These are phyloP conservation scores for Ceriops tagal DNA, from an alignment of 345 rosid genomes.

Conservation along the genomic window DNA sequence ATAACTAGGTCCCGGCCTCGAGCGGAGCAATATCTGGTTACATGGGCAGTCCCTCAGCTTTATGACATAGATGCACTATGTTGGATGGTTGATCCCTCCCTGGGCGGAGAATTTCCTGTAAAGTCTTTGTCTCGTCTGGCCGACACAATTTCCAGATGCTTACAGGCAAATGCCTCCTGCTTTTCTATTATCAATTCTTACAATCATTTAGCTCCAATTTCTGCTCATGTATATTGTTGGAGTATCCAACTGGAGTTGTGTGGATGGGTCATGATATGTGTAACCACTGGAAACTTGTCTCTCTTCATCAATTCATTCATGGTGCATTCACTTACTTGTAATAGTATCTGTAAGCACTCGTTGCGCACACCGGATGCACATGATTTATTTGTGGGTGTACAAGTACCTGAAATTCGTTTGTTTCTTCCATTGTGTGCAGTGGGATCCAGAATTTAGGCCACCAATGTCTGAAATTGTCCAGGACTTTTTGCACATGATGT, in stretches of 20 bases:
- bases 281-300: too few relatives aligned
- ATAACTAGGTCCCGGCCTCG: constrained; percentile 59
- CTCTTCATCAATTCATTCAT: too few relatives aligned
- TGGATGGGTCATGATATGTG: too few relatives aligned
- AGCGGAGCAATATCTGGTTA: constrained; percentile 74
- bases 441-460: constrained; percentile 90
- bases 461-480: constrained; percentile 79
- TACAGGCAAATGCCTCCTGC: constrained; percentile 49
- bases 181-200: not conserved
- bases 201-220: not conserved
- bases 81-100: constrained; percentile 78
- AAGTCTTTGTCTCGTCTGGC: constrained; percentile 94
- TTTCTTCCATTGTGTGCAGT: constrained; percentile 35
- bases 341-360: too few relatives aligned
- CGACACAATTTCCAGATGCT: constrained; percentile 79
- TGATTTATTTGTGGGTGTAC: not conserved
- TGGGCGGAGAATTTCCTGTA: constrained; percentile 60
- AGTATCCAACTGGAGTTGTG: not conserved
- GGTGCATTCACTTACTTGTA: too few relatives aligned
- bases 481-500: constrained; percentile 69
- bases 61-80: constrained; percentile 81
- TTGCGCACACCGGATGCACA: too few relatives aligned
- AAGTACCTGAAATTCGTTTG: not conserved
- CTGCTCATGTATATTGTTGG: not conserved
- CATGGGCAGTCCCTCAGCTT: constrained; percentile 88